A percentile compares a stretch with the other conserved stretches of the same genome.
These are phyloP conservation scores for Ophiognomonia clavigignenti-juglandacearum DNA, from an alignment of 2,329 filamentous ascomycete species.

Conservation along the genomic window DNA sequence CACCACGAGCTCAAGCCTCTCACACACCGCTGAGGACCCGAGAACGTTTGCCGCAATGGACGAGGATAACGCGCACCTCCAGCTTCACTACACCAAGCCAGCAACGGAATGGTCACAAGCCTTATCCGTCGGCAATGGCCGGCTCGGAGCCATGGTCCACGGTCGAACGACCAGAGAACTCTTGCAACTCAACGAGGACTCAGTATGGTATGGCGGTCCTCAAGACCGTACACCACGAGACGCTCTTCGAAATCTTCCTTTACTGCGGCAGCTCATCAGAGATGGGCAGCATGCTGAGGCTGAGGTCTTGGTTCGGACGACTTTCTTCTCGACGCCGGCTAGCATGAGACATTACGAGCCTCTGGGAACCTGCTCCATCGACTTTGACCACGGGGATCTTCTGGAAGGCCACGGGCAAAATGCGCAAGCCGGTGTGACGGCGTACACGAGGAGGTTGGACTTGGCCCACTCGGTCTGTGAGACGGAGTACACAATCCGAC, in stretches of 20 bases:
- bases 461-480: constrained; percentile 13
- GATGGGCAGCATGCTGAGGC: constrained; percentile 33
- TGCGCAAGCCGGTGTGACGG: constrained; percentile 1
- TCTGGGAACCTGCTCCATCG: constrained; percentile 31
- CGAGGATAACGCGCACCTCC: constrained; percentile 1
- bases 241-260: constrained; percentile 31
- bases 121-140: constrained; percentile 44
- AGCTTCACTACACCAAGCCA: constrained; percentile 25
- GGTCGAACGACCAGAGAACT: constrained; percentile 37
- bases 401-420: not conserved
- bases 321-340: constrained; percentile 40
- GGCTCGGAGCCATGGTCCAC: constrained; percentile 38
- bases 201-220: constrained; percentile 40
- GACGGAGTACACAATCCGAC: constrained; percentile 9
- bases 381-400: constrained; percentile 29
- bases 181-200: constrained; percentile 43
- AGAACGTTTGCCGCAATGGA: not conserved
- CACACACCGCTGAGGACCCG: not conserved
- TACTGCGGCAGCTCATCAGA: constrained; percentile 35
- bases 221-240: constrained; percentile 37
- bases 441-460: constrained; percentile 17
- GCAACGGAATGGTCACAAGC: constrained; percentile 30
- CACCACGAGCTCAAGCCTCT: not conserved
- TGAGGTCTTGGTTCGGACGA: constrained; percentile 32
- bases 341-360: constrained; percentile 44